phyloP scores from a whole-genome alignment of 2,329 filamentous ascomycete genomes.

The Piedraia hortae region DNA sequence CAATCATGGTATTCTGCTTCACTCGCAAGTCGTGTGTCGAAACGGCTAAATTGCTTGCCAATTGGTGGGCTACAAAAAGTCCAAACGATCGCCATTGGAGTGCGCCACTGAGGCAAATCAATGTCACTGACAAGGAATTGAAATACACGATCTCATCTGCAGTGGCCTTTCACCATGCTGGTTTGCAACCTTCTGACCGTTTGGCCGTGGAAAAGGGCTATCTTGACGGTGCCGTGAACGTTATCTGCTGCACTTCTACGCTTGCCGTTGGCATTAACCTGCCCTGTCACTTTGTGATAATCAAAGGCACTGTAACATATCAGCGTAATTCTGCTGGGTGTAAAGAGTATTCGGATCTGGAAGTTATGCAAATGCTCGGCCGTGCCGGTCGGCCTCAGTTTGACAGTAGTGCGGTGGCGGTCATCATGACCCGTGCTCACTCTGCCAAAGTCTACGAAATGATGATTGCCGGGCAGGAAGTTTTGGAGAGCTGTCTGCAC shows the following conservation, averaged over 20 bases:
- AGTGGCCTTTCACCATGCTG: constrained; percentile 63
- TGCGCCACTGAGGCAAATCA: constrained; percentile 23
- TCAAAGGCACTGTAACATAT: constrained; percentile 52
- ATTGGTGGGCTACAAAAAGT: constrained; percentile 31
- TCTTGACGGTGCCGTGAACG: constrained; percentile 39
- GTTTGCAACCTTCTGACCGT: constrained; percentile 37
- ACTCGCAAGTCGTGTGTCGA: constrained; percentile 41
- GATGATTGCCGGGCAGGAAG: constrained; percentile 44
- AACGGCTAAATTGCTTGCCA: constrained; percentile 39
- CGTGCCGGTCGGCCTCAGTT: constrained; percentile 65
- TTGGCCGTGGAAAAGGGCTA: constrained; percentile 38
- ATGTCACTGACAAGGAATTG: constrained; percentile 31
- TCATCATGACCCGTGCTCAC: constrained; percentile 48
- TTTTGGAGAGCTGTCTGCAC: constrained; percentile 54
- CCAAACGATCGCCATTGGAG: constrained; percentile 33
- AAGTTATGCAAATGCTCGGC: constrained; percentile 78
- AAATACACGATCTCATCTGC: constrained; percentile 24
- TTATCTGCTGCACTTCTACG: constrained; percentile 73
- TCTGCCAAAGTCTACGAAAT: constrained; percentile 40
- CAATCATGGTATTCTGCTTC: constrained; percentile 61
- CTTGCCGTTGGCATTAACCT: constrained; percentile 62
- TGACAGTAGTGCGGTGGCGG: constrained; percentile 44
- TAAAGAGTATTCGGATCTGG: constrained; percentile 53
- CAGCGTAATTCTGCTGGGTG: constrained; percentile 16
- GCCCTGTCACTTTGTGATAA: constrained; percentile 55